Conservation (phyloP, 1,139 yeast genomes). For the Protomyces pachydermus region DNA sequence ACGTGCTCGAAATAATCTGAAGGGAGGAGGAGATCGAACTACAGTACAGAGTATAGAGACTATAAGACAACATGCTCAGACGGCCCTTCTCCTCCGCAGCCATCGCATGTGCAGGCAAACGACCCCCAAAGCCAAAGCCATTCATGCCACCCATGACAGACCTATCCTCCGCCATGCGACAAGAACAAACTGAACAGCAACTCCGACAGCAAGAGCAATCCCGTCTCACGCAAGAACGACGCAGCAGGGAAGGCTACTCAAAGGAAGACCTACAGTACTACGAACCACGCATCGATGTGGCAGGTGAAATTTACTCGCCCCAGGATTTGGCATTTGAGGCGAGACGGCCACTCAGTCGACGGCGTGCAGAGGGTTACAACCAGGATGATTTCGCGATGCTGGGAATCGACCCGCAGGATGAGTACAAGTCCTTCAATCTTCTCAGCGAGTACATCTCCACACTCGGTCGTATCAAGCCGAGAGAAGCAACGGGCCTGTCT, state of each 20-base stretch:
- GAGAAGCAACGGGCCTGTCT: slow-evolving; percentile 28
- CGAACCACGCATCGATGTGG: not conserved
- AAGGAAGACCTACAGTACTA: slow-evolving; percentile 5
- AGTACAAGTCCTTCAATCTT: slow-evolving; percentile 17
- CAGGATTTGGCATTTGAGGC: slow-evolving; percentile 19
- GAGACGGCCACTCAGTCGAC: slow-evolving; percentile 9
- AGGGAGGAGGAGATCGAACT: too few species aligned
- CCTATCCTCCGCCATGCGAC: not conserved
- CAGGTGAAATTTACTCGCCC: slow-evolving; percentile 11
- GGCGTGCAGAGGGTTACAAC: not conserved
- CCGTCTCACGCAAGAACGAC: not conserved
- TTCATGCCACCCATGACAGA: not conserved
- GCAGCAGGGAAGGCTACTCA: not conserved
- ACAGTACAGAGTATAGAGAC: not conserved
- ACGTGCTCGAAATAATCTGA: not conserved
- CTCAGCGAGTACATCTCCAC: slow-evolving; percentile 27
- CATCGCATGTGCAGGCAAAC: not conserved
- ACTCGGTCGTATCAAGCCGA: slow-evolving; percentile 30
- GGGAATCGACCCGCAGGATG: slow-evolving; percentile 14
- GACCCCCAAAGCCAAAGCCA: not conserved
- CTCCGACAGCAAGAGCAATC: not conserved
- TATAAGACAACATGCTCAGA: not conserved
- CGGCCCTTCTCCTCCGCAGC: not conserved
- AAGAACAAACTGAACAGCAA: not conserved
- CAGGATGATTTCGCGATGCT: slow-evolving; percentile 4